Conservation (phyloP, 352 stramenopile species). For the Phytophthora nicotianae region DNA sequence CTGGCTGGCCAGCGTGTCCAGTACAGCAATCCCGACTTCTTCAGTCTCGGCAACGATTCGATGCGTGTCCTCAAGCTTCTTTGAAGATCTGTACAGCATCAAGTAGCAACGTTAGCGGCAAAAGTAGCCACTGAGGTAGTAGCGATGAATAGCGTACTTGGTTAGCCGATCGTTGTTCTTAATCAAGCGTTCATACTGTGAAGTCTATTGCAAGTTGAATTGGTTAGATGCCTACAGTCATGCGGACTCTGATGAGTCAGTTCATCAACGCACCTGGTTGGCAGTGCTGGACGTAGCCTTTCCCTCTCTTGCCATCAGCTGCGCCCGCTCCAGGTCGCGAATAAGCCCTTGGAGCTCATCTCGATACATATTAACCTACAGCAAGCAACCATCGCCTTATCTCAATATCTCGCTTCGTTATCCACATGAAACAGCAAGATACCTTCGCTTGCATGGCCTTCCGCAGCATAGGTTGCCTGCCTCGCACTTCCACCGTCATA, state of each 20-base stretch:
- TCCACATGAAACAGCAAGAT: background rate
- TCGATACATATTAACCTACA: conserved; percentile 69
- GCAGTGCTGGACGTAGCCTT: conserved; percentile 34
- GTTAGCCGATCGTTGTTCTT: conserved; percentile 70
- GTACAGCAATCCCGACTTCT: conserved; percentile 70
- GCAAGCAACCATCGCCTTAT: background rate
- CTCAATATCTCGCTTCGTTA: background rate
- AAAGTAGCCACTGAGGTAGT: background rate
- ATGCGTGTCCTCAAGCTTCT: conserved; percentile 67
- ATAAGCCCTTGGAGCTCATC: conserved; percentile 73
- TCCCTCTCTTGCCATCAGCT: conserved; percentile 64
- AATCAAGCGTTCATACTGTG: conserved; percentile 73
- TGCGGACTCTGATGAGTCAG: background rate
- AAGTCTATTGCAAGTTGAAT: conserved; percentile 34
- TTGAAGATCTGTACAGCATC: conserved; percentile 48
- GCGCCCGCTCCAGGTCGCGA: conserved; percentile 71
- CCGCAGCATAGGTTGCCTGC: conserved; percentile 55
- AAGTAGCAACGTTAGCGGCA: conserved; percentile 1
- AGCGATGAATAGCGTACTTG: conserved; percentile 32
- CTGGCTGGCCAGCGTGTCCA: conserved; percentile 73
- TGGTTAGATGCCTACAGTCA: background rate
- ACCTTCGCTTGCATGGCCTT: conserved; percentile 83
- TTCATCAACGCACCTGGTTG: conserved; percentile 33
- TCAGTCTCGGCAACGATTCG: conserved; percentile 72
- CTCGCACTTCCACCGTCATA: conserved; percentile 79